Conservation (phyloP, 148 eudicot genomes). For the Suaeda aralocaspica region DNA sequence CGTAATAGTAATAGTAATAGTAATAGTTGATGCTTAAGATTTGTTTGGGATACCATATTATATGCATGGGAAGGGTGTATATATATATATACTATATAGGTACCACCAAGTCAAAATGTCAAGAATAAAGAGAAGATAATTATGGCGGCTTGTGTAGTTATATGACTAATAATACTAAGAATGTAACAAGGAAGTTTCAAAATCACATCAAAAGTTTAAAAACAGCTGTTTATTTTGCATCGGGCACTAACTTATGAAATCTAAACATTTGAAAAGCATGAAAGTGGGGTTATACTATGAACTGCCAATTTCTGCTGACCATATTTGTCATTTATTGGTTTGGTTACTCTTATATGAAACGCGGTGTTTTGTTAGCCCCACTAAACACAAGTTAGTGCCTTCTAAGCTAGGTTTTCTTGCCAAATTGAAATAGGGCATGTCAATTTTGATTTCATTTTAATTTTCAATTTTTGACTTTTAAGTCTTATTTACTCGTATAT, state of each 20-base stretch:
- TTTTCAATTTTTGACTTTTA: not conserved
- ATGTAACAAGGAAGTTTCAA: conserved; percentile 23
- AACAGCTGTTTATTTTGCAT: conserved; percentile 30
- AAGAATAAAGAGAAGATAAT: not conserved
- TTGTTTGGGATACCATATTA: not conserved
- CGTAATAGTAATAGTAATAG: not conserved
- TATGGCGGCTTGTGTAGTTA: conserved; percentile 13
- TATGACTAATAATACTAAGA: not conserved
- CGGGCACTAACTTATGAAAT: conserved; percentile 10
- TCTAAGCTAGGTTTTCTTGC: not conserved
- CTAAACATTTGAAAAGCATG: conserved; percentile 8
- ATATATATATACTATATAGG: not conserved
- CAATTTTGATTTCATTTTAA: not conserved
- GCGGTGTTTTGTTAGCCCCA: conserved; percentile 13
- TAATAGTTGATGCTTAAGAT: not conserved
- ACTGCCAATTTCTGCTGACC: not conserved
- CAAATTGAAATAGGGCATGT: not conserved
- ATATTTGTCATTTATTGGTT: not conserved
- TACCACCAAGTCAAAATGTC: not conserved
- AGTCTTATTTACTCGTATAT: no score
- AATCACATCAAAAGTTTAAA: not conserved
- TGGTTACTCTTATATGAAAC: not conserved
- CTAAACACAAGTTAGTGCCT: not conserved
- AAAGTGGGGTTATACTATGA: not conserved
- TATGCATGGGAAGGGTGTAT: conserved; percentile 11